Percentiles rank a stretch among this genome's conserved stretches.
Conservation (phyloP, 208 protist genomes). For the Naegleria gruberi region DNA sequence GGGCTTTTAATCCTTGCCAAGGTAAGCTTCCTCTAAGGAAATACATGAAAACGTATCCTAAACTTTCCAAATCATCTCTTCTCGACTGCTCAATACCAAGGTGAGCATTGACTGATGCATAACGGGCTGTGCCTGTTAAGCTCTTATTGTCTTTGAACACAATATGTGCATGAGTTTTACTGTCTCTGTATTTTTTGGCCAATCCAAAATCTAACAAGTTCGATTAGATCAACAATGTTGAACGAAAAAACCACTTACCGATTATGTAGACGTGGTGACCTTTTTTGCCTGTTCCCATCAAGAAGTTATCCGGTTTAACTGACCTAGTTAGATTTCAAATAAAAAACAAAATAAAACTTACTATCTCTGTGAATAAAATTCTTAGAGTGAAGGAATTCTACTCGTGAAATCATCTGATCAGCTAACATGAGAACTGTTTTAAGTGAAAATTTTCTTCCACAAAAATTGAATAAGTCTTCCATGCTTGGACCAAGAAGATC, state of each 20-base stretch:
- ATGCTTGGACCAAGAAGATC: slow-evolving; percentile 74
- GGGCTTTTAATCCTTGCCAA: slow-evolving; percentile 93
- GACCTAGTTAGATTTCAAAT: slow-evolving; percentile 2
- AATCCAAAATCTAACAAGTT: slow-evolving; percentile 21
- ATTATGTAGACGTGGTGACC: slow-evolving; percentile 52
- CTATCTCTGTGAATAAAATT: slow-evolving; percentile 94
- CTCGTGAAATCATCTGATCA: slow-evolving; percentile 85
- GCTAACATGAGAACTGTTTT: slow-evolving; percentile 97
- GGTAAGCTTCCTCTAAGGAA: slow-evolving; percentile 95
- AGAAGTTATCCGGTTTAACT: slow-evolving; percentile 98
- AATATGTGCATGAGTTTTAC: slow-evolving; percentile 28
- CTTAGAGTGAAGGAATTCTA: slow-evolving; percentile 93
- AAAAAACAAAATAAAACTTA: neutral
- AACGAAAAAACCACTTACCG: neutral
- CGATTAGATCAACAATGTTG: slow-evolving; percentile 61
- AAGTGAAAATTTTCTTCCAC: slow-evolving; percentile 81
- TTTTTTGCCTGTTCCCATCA: slow-evolving; percentile 84
- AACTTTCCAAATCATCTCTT: slow-evolving; percentile 95
- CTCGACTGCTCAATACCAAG: slow-evolving; percentile 60
- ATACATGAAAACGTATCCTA: slow-evolving; percentile 98
- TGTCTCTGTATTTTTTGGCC: slow-evolving; percentile 25
- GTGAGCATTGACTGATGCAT: slow-evolving; percentile 44
- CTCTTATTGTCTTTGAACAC: slow-evolving; percentile 29
- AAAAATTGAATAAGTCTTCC: slow-evolving; percentile 79
- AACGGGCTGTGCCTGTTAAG: slow-evolving; percentile 30